Conservation (phyloP, 805 yeast genomes). For the Candida saitoana region DNA sequence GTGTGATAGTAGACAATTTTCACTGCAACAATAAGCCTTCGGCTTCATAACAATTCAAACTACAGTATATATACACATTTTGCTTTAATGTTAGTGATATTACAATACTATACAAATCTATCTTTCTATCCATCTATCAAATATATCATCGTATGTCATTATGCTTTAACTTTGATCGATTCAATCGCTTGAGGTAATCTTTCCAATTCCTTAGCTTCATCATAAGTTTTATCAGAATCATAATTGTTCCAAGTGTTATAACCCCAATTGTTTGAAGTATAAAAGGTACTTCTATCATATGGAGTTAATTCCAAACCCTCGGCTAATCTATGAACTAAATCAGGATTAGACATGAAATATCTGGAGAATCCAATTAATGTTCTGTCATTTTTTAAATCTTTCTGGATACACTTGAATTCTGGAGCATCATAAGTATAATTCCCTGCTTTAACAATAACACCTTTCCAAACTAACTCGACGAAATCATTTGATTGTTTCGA, state of each 20-base stretch:
- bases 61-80: no score
- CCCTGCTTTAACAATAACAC: conserved; percentile 13
- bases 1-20: no score
- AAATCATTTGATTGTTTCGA: conserved; percentile 15
- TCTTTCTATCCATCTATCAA: no score
- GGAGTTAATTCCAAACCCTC: conserved; percentile 32
- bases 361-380: conserved; percentile 42
- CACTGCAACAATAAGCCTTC: no score
- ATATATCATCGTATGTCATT: no score
- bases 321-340: conserved; percentile 32
- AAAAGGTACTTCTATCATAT: conserved; percentile 39
- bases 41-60: no score
- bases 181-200: conserved; percentile 1
- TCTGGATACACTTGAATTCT: conserved; percentile 10
- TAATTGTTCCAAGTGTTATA: conserved; percentile 14
- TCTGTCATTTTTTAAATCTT: conserved; percentile 18
- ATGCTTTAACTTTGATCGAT: not conserved
- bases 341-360: conserved; percentile 42
- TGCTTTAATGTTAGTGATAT: no score
- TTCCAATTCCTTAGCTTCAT: conserved; percentile 6
- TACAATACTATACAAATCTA: no score
- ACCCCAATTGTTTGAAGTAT: conserved; percentile 26
- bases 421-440: conserved; percentile 20
- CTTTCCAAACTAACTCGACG: conserved; percentile 25
- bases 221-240: conserved; percentile 5